phyloP scores from a whole-genome alignment of 2,329 filamentous ascomycete species.

The Fusarium sp. region DNA sequence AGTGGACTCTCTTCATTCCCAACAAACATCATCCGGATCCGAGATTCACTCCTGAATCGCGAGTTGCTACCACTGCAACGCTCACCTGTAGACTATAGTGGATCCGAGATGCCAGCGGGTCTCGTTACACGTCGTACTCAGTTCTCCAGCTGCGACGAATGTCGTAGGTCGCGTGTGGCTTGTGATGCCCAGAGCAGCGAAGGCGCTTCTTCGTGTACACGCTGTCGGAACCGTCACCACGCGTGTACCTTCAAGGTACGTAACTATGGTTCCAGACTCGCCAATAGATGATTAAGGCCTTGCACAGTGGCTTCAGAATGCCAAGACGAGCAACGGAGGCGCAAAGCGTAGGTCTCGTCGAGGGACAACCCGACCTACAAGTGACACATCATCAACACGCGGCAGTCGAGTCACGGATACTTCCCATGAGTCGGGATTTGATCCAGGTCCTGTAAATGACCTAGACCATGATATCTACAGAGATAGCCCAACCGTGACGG shows the following conservation, averaged over 20 bases:
- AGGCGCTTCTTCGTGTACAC: conserved; percentile 75
- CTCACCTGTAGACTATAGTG: not conserved
- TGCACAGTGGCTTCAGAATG: conserved; percentile 43
- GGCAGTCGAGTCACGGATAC: not conserved
- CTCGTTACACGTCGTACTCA: conserved; percentile 47
- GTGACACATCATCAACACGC: conserved; percentile 21
- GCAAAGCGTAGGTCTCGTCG: conserved; percentile 30
- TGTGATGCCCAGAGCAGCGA: conserved; percentile 53
- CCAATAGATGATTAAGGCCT: not conserved
- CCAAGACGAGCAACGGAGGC: conserved; percentile 14
- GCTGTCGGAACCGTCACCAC: conserved; percentile 51
- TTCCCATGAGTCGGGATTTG: not conserved
- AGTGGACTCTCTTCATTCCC: conserved; percentile 8
- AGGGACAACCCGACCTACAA: conserved; percentile 10
- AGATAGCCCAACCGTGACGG: not conserved
- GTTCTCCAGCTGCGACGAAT: conserved; percentile 50
- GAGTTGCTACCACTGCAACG: not conserved
- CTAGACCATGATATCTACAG: not conserved
- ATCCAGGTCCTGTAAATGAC: not conserved
- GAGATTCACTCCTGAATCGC: not conserved
- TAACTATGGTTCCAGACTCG: no score
- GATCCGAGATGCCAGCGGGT: conserved; percentile 26
- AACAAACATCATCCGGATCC: conserved; percentile 21
- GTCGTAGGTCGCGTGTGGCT: conserved; percentile 46
- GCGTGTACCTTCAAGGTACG: conserved; percentile 47